These are phyloP conservation scores for Chrysoporthe cubensis DNA, from an alignment of 2,329 filamentous ascomycete species.

Conservation along the genomic window DNA sequence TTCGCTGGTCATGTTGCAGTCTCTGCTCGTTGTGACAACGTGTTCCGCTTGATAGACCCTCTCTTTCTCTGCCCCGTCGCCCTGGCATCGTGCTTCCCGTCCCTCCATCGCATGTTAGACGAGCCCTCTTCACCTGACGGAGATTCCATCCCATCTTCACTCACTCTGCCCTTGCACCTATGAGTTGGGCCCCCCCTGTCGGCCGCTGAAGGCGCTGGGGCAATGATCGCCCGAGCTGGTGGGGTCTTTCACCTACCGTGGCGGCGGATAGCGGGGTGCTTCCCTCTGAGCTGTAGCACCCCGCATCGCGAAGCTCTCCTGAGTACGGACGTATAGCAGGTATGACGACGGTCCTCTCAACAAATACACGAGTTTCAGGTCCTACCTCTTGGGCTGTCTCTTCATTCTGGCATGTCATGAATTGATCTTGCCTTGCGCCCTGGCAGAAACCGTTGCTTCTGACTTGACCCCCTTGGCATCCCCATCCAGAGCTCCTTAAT, in stretches of 20 bases:
- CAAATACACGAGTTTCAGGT: not conserved
- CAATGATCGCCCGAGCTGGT: constrained; percentile 23
- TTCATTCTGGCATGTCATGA: not conserved
- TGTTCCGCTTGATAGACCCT: not conserved
- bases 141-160: not conserved
- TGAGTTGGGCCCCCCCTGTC: not conserved
- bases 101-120: too few species aligned
- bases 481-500: not conserved
- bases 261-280: constrained; percentile 22
- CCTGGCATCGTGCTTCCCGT: not conserved
- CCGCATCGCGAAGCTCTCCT: constrained; percentile 17
- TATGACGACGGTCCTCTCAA: not conserved
- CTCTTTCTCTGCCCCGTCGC: too few species aligned
- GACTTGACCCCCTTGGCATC: not conserved
- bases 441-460: not conserved
- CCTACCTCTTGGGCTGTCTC: not conserved
- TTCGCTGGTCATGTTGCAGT: constrained; percentile 37
- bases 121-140: too few species aligned
- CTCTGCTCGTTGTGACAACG: not conserved
- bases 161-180: not conserved
- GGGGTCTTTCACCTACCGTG: not conserved
- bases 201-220: not conserved
- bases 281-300: constrained; percentile 6
- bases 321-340: not conserved
- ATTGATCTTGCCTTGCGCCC: not conserved